Base-by-base conservation (phyloP, 1,284 basidiomycete species). In the Sporisorium reilianum region DNA sequence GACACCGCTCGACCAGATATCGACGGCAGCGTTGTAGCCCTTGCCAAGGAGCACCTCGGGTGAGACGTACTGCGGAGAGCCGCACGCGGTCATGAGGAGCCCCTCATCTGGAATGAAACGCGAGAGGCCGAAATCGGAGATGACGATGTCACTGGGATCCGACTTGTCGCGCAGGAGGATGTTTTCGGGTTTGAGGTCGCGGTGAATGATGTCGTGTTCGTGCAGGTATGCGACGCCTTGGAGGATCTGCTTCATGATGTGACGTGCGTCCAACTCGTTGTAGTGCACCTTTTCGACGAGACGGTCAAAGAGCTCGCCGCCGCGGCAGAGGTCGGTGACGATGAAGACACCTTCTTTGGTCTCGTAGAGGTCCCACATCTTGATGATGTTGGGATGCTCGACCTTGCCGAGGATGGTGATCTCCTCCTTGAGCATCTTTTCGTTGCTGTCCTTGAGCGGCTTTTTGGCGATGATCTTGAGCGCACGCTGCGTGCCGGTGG, bases 121-220 rank as follows among this genome's bases (percentile, higher is more conserved):
- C 7, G 79, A 80, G 3, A 84, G 75, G n/a, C 82, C 82, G 67
- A 84, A 84, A 58, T 84, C 83, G 22, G 80, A 81, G 45, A 84
- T 83, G 53, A 80, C 81, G 20, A 84, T 69, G 38, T 80, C 62
- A 46, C 75, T 77, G 0, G 77, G 73, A 20, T 79, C 79, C 18
- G 69, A 49, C 50, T 71, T 74, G 50, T 79, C 69, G 40, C 75
- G 64, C 23, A 84, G 51, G 0, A 84, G 75, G 48, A 84, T 84
- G 59, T 84, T 84, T 46, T 84, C 83, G 20, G 82, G 82, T 61
- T 84, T 84, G 25, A 84, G 61, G 46, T 84, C 82, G 32, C 82
- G 78, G 36, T 84, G 83, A 20, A 84, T 81, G 58, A 84, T 80
- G 55, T 80, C 76, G 42, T 79, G 72, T 2, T 77, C 59, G 67